Base-by-base conservation (phyloP, 257 asterid species). In the Cynanchum wilfordii region DNA sequence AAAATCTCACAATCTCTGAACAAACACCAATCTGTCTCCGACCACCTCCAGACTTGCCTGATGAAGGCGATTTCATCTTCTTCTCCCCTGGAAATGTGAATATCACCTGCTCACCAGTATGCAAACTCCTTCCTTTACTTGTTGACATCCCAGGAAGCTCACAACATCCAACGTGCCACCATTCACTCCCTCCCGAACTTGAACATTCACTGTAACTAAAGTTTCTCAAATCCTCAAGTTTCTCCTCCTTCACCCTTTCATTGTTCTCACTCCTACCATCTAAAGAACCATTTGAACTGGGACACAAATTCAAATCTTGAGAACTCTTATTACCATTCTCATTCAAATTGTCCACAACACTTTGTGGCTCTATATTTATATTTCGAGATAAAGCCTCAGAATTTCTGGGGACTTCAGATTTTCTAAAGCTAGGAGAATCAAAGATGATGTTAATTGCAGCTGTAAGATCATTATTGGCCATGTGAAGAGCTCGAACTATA, bases 1-100 rank as follows among this genome's bases (percentile, higher is more conserved):
- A 94, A 83, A 94, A 94, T 72, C 99, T 78, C 29, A 91, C 97
- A 76, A 94, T 94, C 82, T 89, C 97, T 9, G 97, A 88, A 84
- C 96, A 87, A 0, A 84, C 47, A 56, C 85, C 52, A 16, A 83
- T 88, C 63, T 97, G 91, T 29, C 88, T 89, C 45, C 98, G 84
- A 55, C 90, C 95, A 68, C 87, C 87, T 36, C 87, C 92, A 71
- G 85, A 74, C 89, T 88, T 94, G 78, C 93, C 90, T 33, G 86
- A 75, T 19, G 93, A 84, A 42, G 92, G 79, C 7, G 87, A 33
- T 25, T 75, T 71, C 82, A 73, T 62, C 71, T 83, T 91, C 73
- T 78, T 91, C 87, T 88, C 95, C 19, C 30, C 79, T 0, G 97
- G 99, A 74, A 89, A 88, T 29, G 84, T 79, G 67, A 94, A 91